phyloP scores from a whole-genome alignment of 2,329 filamentous ascomycete genomes.

The Cytospora paraplurivora region DNA sequence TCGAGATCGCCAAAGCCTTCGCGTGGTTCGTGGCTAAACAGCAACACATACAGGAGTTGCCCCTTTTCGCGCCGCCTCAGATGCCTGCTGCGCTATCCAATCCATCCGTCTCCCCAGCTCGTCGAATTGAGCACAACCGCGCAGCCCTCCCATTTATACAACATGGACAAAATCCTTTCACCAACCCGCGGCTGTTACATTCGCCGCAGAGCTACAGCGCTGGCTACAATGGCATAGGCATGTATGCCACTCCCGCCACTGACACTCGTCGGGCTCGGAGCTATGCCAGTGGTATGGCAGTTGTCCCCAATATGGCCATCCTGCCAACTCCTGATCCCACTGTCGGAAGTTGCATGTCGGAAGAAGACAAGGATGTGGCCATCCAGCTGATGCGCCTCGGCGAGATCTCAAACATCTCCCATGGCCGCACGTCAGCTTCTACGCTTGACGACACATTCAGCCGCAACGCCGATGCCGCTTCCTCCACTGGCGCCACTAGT shows the following conservation, averaged over 20 bases:
- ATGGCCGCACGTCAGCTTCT: slow-evolving; percentile 89
- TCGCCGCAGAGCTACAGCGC: slow-evolving; percentile 77
- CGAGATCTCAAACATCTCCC: slow-evolving; percentile 89
- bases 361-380: slow-evolving; percentile 91
- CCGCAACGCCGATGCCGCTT: slow-evolving; percentile 80
- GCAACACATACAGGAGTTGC: slow-evolving; percentile 71
- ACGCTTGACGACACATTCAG: slow-evolving; percentile 93
- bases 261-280: slow-evolving; percentile 68
- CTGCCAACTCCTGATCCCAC: slow-evolving; percentile 96
- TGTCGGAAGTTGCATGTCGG: slow-evolving; percentile 93
- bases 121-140: slow-evolving; percentile 73
- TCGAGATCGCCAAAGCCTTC: slow-evolving; percentile 1
- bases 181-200: slow-evolving; percentile 74
- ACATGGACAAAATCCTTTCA: slow-evolving; percentile 77
- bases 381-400: slow-evolving; percentile 95
- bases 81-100: slow-evolving; percentile 95
- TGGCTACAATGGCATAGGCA: slow-evolving; percentile 53
- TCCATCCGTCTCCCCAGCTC: slow-evolving; percentile 91
- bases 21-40: slow-evolving; percentile 18
- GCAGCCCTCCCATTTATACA: slow-evolving; percentile 74
- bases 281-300: slow-evolving; percentile 49
- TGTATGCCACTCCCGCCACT: slow-evolving; percentile 64
- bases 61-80: slow-evolving; percentile 90
- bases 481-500: slow-evolving; percentile 82
- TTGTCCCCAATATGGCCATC: slow-evolving; percentile 53